A percentile compares a stretch with the other conserved stretches of the same genome.
Evolutionary conservation across 164 flowering plant species (phyloP).

Genomic region (Umbilicus rupestris): DNA sequence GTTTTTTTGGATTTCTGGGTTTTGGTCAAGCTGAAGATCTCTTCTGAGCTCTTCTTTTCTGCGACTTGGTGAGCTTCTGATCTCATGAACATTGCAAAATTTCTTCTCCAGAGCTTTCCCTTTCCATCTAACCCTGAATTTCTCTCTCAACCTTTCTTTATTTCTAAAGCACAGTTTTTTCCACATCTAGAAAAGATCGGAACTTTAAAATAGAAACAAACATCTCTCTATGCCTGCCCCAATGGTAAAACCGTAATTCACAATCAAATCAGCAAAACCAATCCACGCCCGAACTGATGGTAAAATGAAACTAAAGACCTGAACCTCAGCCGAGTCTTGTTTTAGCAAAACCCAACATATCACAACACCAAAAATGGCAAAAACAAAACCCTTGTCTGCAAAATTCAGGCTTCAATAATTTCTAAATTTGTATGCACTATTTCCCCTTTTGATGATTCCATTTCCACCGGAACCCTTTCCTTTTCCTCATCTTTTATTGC

Average conservation of each 20-base stretch:
- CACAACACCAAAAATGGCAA: slow-evolving; percentile 4
- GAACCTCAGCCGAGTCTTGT: slow-evolving; percentile 1
- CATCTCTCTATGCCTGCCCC: not conserved
- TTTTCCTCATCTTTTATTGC: not conserved
- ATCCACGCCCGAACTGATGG: not conserved
- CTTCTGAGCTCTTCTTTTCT: no score
- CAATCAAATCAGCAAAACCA: not conserved
- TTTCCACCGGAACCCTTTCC: not conserved
- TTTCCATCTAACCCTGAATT: not conserved
- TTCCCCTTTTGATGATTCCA: not conserved
- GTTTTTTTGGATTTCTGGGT: no score
- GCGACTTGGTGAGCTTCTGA: not conserved
- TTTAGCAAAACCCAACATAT: slow-evolving; percentile 1
- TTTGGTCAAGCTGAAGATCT: slow-evolving; percentile 2
- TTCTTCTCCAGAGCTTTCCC: slow-evolving; percentile 3
- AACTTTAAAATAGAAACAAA: slow-evolving; percentile 1
- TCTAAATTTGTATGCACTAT: not conserved
- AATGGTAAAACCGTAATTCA: not conserved
- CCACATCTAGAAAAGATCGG: slow-evolving; percentile 5
- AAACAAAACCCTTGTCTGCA: not conserved
- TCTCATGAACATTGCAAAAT: not conserved
- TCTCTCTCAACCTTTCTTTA: slow-evolving; percentile 5
- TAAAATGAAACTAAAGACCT: not conserved
- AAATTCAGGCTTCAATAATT: not conserved
- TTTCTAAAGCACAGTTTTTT: not conserved